Evolutionary conservation across 2,329 filamentous ascomycete genomes (phyloP), one percentile per base, ranked within the genome.

Genomic region (Orbilia brochopaga): DNA sequence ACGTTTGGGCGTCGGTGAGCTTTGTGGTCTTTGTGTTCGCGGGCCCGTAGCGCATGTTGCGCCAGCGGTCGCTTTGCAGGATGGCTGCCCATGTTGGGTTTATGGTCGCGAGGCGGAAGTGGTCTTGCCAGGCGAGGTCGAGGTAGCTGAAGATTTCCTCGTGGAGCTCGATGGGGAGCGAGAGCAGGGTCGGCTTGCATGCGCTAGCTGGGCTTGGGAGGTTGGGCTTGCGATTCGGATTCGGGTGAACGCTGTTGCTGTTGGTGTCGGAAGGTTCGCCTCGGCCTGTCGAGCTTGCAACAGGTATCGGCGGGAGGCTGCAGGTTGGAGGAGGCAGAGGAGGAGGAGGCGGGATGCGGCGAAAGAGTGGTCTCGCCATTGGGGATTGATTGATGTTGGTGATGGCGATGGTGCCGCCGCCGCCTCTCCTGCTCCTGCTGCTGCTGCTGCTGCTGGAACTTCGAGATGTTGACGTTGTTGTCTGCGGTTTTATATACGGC

Each of bases 111-210:
- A 52, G 40, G 27, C 32, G 40, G 27, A 56, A 60, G 42, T 67
- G 63, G 40, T 67, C 63, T 30, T 66, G 48, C 63, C 50, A 60
- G 15, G 40, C 24, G 21, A 60, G 11, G 21, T 42, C 32, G 30
- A 60, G 11, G n/a, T 32, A 44, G 13, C 24, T 24, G 35, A 67
- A 44, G 48, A 67, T 67, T 30, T 61, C 37, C 13, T 37, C 23
- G 30, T 60, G 63, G 8, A 67, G 13, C 55, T 67, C 63, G 10
- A 37, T n/a, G 42, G 56, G 63, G 42, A 67, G 63, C 19, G 40
- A 21, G 1, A 67, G 50, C 24, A 60, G 54, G 37, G 17, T 13
- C 63, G 50, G 11, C 37, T 10, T 27, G 27, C 15, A 5, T 53
- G 50, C 27, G 46, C 19, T 27, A 17, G 23, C 46, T 11, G 19